Conservation (phyloP, 441 rosid species). For the Mallotus repandus region DNA sequence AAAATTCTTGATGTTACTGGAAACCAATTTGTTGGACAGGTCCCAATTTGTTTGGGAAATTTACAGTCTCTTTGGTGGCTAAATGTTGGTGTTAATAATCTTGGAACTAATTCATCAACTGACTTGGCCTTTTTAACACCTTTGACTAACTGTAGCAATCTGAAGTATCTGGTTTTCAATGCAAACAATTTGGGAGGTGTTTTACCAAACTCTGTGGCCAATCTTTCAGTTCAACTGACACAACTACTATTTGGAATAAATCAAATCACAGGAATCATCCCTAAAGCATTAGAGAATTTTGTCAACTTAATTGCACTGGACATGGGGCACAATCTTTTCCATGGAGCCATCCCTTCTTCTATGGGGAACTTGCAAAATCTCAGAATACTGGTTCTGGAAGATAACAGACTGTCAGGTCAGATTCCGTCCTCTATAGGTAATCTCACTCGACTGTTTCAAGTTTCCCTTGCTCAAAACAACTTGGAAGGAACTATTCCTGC, state of each 20-base stretch:
- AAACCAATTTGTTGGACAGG: not conserved
- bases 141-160: constrained; percentile 3
- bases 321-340: not conserved
- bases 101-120: not conserved
- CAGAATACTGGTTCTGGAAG: not conserved
- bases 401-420: not conserved
- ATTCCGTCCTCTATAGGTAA: constrained; percentile 35
- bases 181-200: not conserved
- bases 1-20: not conserved
- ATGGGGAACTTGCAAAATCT: not conserved
- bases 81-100: not conserved
- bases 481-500: constrained; percentile 21
- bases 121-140: not conserved
- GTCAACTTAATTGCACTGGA: not conserved
- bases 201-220: not conserved
- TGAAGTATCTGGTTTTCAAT: not conserved
- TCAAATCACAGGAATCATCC: not conserved
- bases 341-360: not conserved
- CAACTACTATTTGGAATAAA: accelerated
- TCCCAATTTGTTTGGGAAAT: constrained; percentile 5
- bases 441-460: not conserved
- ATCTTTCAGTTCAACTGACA: not conserved
- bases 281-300: not conserved
- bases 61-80: not conserved
- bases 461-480: not conserved